Evolutionary conservation across 2,329 filamentous ascomycete species (phyloP).

Genomic region (Fusarium cicatricum): DNA sequence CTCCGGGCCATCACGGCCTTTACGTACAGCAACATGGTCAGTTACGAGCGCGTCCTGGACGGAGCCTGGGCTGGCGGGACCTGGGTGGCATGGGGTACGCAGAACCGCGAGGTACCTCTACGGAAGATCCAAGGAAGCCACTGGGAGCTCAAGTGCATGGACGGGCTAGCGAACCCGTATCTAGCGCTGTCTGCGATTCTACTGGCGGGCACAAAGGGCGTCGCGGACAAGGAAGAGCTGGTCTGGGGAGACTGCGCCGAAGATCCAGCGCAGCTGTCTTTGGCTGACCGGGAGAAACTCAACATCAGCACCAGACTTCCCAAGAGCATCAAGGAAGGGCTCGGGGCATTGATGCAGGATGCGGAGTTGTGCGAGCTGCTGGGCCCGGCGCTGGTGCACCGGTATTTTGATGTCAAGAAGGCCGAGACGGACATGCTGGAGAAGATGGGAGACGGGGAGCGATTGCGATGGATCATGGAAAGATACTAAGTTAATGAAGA

Average conservation of each 20-base stretch:
- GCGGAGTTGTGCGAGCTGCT: conserved; percentile 55
- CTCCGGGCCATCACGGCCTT: conserved; percentile 74
- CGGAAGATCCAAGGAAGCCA: conserved; percentile 71
- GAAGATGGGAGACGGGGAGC: conserved; percentile 56
- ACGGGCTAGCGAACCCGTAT: conserved; percentile 83
- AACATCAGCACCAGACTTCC: conserved; percentile 66
- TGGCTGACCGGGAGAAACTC: conserved; percentile 57
- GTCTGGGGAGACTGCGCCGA: conserved; percentile 60
- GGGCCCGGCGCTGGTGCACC: conserved; percentile 59
- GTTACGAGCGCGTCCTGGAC: conserved; percentile 74
- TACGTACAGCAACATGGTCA: conserved; percentile 69
- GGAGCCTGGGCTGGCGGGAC: conserved; percentile 81
- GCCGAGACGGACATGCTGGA: conserved; percentile 57
- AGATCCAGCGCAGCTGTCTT: conserved; percentile 61
- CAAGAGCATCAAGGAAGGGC: conserved; percentile 59
- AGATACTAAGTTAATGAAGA: conserved; percentile 56
- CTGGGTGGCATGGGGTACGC: conserved; percentile 82
- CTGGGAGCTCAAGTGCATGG: conserved; percentile 83
- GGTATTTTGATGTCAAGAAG: conserved; percentile 67
- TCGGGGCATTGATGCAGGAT: conserved; percentile 61
- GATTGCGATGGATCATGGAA: conserved; percentile 69
- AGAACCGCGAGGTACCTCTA: conserved; percentile 80
- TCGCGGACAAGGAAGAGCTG: conserved; percentile 48
- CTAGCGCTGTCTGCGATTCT: conserved; percentile 56
- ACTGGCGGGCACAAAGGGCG: conserved; percentile 43